Conservation (phyloP, 2,329 filamentous ascomycete species). For the Ciborinia camelliae region DNA sequence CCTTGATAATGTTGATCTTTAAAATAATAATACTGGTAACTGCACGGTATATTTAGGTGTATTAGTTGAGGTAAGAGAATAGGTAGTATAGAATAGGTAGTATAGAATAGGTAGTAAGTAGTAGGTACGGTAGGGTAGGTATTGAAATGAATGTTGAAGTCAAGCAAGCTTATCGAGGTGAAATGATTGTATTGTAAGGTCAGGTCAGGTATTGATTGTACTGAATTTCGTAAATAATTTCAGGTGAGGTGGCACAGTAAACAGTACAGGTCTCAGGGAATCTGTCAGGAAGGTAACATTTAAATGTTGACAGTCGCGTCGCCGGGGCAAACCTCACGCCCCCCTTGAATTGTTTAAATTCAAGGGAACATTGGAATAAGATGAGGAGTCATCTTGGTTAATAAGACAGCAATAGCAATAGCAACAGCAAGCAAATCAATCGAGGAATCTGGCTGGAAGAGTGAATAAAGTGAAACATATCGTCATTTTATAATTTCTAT, state of each 20-base stretch:
- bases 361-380: background rate
- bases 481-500: constrained; percentile 3
- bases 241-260: constrained; percentile 15
- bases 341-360: background rate
- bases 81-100: background rate
- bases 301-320: constrained; percentile 16
- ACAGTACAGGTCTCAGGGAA: constrained; percentile 14
- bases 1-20: background rate
- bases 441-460: background rate
- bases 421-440: constrained; percentile 3
- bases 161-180: constrained; percentile 7
- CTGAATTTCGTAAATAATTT: constrained; percentile 1
- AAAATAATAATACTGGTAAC: background rate
- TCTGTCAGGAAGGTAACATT: background rate
- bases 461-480: constrained; percentile 1
- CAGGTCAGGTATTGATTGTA: too few species aligned
- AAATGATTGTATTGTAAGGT: too few species aligned
- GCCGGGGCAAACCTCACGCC: constrained; percentile 14
- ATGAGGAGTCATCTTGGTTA: constrained; percentile 1
- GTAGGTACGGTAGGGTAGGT: background rate
- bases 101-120: background rate
- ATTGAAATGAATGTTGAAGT: constrained; percentile 9
- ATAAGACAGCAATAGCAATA: background rate
- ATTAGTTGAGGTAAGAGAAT: constrained; percentile 6
- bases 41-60: background rate